Evolutionary conservation across 305 asterid species (phyloP).

Genomic region (Fraxinus velutina): DNA sequence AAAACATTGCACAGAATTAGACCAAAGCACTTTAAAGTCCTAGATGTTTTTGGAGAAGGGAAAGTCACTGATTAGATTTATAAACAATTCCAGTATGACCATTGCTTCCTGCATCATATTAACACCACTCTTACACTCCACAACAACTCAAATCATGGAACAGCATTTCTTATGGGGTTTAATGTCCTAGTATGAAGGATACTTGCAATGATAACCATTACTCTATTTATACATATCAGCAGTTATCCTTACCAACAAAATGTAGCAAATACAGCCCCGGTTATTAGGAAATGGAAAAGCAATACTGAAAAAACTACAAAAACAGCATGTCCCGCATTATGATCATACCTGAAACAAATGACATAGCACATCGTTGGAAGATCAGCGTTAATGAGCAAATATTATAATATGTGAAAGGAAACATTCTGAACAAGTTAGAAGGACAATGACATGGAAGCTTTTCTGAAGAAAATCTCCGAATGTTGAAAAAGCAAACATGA

Average conservation of each 20-base stretch:
- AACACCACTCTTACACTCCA: neutral
- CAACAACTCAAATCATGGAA: neutral
- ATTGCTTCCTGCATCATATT: neutral
- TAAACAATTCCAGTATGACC: neutral
- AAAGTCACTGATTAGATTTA: neutral
- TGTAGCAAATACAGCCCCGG: constrained; percentile 87
- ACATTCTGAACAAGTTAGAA: neutral
- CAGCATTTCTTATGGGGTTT: neutral
- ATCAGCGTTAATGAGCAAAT: constrained; percentile 14
- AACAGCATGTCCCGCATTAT: constrained; percentile 78
- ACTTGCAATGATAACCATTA: constrained; percentile 9
- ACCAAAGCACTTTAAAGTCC: constrained; percentile 1
- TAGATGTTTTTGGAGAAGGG: neutral
- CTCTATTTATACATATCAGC: neutral
- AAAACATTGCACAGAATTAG: neutral
- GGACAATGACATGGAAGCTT: neutral
- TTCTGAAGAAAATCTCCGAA: neutral
- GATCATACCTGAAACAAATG: constrained; percentile 74
- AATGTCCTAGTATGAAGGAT: neutral
- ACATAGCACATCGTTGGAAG: constrained; percentile 12
- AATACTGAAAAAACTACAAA: constrained; percentile 74
- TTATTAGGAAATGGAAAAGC: constrained; percentile 68
- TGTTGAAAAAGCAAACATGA: neutral
- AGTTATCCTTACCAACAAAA: constrained; percentile 68
- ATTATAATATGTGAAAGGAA: neutral